Base-by-base conservation (phyloP, 768 basidiomycete genomes). In the Exidia glandulosa region DNA sequence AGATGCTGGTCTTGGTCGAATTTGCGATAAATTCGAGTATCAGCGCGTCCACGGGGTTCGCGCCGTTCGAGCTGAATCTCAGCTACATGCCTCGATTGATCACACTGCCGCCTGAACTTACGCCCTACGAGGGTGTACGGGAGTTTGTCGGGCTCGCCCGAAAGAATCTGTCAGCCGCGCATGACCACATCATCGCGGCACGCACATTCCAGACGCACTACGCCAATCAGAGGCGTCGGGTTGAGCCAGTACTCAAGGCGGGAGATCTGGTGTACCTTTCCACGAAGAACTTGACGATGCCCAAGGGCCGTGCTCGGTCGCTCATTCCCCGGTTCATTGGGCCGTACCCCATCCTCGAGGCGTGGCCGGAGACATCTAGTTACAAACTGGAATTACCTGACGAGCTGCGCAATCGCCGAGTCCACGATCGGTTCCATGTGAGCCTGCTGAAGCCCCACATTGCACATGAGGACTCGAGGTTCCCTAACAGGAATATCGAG, bases 391-490 rank as follows among this genome's bases (percentile, higher is more conserved):
- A 72, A 4, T 50, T 77, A 0, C 73, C 75, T 0, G 56, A 50
- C 0, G 70, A 69, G 2, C 60, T 74, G 2, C 16, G 19, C 45
- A 31, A 37, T 4, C 63, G 71, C 4, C 31, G 70, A 2, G 70
- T 77, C 7, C 70, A 74, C 36, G 66, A 66, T 0, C 71, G 50
- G 9, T 79, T 78, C 54, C 75, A 80, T 61, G 68, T 66, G 0
- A 68, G 59, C 2, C 56, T 71, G 10, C 61, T 80, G 5, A 27
- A 68, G 23, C 66, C 63, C 19, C 59, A 73, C 32, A 57, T 69
- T 0, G 64, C 66, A 0, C 73, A 71, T 30, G 69, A 76, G 61
- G 67, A 74, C 32, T 56, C 30, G 1, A 16, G 71, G 36, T 79
- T 79, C 64, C 77, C 76, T 0, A 62, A 45, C 5, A 52, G 73